Base-by-base conservation (phyloP, 2,329 filamentous ascomycete species). In the Chrysoporthe deuterocubensis region DNA sequence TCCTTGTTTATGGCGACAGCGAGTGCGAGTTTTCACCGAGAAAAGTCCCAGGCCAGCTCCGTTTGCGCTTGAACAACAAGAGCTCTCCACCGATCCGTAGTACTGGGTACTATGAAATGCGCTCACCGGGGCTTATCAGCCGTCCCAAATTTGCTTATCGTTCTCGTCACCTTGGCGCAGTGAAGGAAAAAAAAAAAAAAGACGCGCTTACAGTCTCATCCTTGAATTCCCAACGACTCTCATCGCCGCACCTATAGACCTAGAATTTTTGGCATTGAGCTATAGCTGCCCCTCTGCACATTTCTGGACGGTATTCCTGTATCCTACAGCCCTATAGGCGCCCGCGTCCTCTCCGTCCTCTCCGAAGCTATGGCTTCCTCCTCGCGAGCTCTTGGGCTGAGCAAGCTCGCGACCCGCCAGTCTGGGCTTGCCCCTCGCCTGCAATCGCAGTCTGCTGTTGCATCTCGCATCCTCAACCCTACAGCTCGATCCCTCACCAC, bases 291-390 rank as follows among this genome's bases (percentile, higher is more conserved):
- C 48, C 26, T 54, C 3, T 54, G 21, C 6, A 46, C n/a, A 56
- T 64, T 37, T 65, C 18, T 43, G 14, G 13, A 16, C 18, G 40
- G n/a, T 8, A 26, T 43, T 34, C 18, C 34, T 37, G 7, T 14
- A 26, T 42, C n/a, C 57, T 37, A 58, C n/a, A 40, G 46, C 40
- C 58, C 40, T 40, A 44, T 40, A 58, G 37, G 8, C 59, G 64
- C 50, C 60, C 40, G n/a, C 59, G 42, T 13, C 67, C 43, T 37
- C 65, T 46, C 50, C 66, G 68, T 70, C 65, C 26, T 26, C 68
- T 66, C 70, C 71, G 71, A 67, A 70, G 72, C 70, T 69, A 78
- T 78, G 76, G 75, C 76, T 72, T 74, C 77, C 61, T 72, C 77
- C 59, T 72, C 76, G 61, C 73, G 75, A 72, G 76, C 77, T 70